A percentile compares a stretch with the other conserved stretches of the same genome.
These are phyloP conservation scores for Arthroderma uncinatum DNA, from an alignment of 2,329 filamentous ascomycete species.

Conservation along the genomic window DNA sequence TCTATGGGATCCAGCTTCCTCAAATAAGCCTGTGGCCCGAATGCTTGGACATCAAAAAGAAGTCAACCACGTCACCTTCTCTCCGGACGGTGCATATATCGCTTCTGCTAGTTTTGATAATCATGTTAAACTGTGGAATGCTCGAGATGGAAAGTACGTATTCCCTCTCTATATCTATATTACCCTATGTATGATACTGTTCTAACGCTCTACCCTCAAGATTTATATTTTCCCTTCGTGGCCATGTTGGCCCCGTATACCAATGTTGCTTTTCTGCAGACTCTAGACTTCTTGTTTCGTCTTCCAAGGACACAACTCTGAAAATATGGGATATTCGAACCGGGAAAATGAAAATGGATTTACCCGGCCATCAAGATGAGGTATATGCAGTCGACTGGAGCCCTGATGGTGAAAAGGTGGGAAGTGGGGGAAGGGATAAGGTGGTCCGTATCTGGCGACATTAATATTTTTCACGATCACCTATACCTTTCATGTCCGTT, in stretches of 20 bases:
- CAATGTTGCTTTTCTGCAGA: constrained; percentile 89
- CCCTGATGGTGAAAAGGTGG: constrained; percentile 76
- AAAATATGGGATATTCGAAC: constrained; percentile 90
- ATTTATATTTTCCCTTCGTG: constrained; percentile 78
- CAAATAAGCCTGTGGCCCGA: constrained; percentile 74
- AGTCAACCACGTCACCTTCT: constrained; percentile 92
- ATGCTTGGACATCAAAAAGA: constrained; percentile 93
- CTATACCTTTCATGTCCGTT: background rate
- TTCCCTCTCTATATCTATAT: constrained; percentile 52
- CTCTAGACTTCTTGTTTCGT: constrained; percentile 75
- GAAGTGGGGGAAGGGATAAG: constrained; percentile 89
- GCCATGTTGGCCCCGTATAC: constrained; percentile 85
- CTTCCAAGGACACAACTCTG: constrained; percentile 81
- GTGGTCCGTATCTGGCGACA: constrained; percentile 55
- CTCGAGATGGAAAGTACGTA: constrained; percentile 55
- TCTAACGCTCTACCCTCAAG: constrained; percentile 59
- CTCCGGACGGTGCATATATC: constrained; percentile 75
- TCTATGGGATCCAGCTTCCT: constrained; percentile 73
- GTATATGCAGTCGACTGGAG: constrained; percentile 95
- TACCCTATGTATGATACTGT: constrained; percentile 80
- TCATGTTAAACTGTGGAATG: constrained; percentile 85
- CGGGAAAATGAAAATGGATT: constrained; percentile 67
- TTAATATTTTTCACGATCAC: constrained; percentile 22
- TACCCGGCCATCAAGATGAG: constrained; percentile 84
- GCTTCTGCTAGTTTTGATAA: constrained; percentile 88